These are phyloP conservation scores for Talaromyces trachyspermus DNA, from an alignment of 495 filamentous ascomycete species.

Conservation along the genomic window DNA sequence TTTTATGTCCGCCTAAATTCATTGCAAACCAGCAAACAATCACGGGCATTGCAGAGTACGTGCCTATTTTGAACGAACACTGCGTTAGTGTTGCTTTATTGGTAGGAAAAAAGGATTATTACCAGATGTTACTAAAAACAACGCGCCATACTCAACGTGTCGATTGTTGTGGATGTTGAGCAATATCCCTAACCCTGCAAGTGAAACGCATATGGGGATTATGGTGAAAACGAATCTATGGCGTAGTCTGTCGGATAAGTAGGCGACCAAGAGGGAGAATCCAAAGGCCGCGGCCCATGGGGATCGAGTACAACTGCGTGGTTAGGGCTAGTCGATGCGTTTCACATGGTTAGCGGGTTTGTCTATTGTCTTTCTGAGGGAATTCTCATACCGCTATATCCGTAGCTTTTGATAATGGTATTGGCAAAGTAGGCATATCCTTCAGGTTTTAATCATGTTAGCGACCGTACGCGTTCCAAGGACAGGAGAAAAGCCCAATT, in stretches of 20 bases:
- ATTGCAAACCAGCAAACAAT: constrained; percentile 92
- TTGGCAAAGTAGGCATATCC: constrained; percentile 71
- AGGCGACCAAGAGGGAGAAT: constrained; percentile 69
- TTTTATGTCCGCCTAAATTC: constrained; percentile 83
- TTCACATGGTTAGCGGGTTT: constrained; percentile 18
- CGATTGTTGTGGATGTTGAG: constrained; percentile 54
- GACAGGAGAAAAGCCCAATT: constrained; percentile 28
- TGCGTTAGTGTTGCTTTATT: not conserved
- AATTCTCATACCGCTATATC: constrained; percentile 41
- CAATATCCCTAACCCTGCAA: constrained; percentile 68
- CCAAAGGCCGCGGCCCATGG: constrained; percentile 74
- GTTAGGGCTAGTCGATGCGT: constrained; percentile 47
- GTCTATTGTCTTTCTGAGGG: not conserved
- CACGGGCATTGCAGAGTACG: constrained; percentile 70
- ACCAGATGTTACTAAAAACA: constrained; percentile 63
- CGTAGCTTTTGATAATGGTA: constrained; percentile 62
- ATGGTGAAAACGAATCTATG: constrained; percentile 74
- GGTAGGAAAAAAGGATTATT: constrained; percentile 23
- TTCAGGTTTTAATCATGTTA: constrained; percentile 14
- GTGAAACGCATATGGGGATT: constrained; percentile 52
- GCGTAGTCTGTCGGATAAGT: constrained; percentile 54
- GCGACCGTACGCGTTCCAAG: constrained; percentile 14
- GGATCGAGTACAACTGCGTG: constrained; percentile 77
- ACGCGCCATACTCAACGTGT: constrained; percentile 59
- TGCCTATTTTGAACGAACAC: not conserved